phyloP scores from a whole-genome alignment of 2,329 filamentous ascomycete genomes.

The Dactylonectria estremocensis region DNA sequence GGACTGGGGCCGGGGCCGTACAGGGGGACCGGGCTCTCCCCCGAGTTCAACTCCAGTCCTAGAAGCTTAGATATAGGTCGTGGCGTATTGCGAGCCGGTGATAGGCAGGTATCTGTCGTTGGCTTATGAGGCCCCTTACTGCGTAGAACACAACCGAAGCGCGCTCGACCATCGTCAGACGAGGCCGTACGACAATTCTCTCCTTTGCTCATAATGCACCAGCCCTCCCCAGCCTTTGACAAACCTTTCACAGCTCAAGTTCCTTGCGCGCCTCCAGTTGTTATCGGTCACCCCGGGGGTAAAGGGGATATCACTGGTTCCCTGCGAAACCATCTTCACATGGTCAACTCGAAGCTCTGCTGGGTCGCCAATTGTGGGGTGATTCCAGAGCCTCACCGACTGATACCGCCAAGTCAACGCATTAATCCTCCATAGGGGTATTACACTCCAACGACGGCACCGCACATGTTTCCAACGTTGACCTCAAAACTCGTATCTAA shows the following conservation, averaged over 20 bases:
- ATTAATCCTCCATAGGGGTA: not conserved
- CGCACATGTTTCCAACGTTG: not conserved
- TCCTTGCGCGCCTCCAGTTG: not conserved
- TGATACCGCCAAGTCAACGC: not conserved
- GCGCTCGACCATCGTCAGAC: slow-evolving; percentile 9
- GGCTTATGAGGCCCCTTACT: not conserved
- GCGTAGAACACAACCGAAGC: not conserved
- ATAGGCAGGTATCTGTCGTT: slow-evolving; percentile 15
- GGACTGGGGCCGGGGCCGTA: slow-evolving; percentile 18
- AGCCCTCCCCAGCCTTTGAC: not conserved
- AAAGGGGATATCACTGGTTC: not conserved
- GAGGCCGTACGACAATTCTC: slow-evolving; percentile 18
- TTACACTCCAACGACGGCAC: not conserved
- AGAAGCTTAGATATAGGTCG: slow-evolving; percentile 19
- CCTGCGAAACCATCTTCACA: not conserved
- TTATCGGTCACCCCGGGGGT: not conserved
- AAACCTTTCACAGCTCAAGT: not conserved
- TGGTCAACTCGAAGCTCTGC: not conserved
- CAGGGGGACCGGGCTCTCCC: slow-evolving; percentile 5
- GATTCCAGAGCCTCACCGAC: not conserved
- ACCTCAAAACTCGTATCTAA: not conserved
- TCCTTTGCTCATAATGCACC: not conserved
- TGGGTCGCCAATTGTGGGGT: slow-evolving; percentile 1
- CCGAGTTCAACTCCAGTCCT: slow-evolving; percentile 21
- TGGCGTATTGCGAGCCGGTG: slow-evolving; percentile 15